Conservation (phyloP, 2,329 filamentous ascomycete genomes). For the Aspergillaceae sp. region DNA sequence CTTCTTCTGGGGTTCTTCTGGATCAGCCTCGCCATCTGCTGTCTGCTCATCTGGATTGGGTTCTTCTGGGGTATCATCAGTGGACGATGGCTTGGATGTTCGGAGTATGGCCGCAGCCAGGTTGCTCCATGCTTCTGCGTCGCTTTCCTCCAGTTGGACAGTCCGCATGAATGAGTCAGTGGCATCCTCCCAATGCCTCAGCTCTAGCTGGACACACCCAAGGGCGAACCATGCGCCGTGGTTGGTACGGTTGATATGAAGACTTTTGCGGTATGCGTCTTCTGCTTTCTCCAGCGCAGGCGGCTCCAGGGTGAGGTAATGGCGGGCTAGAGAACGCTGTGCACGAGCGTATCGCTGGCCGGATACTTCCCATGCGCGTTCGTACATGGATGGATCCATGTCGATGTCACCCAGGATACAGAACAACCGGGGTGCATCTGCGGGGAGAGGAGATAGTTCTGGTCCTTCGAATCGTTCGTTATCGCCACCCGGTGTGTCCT, state of each 20-base stretch:
- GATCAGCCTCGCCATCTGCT: slow-evolving; percentile 18
- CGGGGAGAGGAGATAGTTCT: slow-evolving; percentile 60
- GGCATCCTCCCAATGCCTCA: slow-evolving; percentile 67
- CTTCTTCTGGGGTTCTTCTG: background rate
- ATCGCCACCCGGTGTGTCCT: slow-evolving; percentile 41
- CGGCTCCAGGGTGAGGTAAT: slow-evolving; percentile 56
- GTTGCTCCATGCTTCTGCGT: slow-evolving; percentile 92
- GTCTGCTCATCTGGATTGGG: slow-evolving; percentile 17
- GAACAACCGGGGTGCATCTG: slow-evolving; percentile 78
- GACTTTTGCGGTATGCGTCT: slow-evolving; percentile 68
- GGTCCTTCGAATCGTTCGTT: slow-evolving; percentile 54
- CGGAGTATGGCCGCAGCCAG: slow-evolving; percentile 73
- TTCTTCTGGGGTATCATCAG: slow-evolving; percentile 14
- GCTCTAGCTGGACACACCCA: slow-evolving; percentile 75
- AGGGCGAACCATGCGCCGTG: slow-evolving; percentile 81
- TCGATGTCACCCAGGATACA: slow-evolving; percentile 92
- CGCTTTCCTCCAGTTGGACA: slow-evolving; percentile 76
- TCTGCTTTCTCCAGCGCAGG: slow-evolving; percentile 59
- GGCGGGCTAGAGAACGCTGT: slow-evolving; percentile 75
- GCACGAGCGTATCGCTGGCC: slow-evolving; percentile 73
- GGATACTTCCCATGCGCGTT: slow-evolving; percentile 81
- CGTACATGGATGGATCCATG: slow-evolving; percentile 63
- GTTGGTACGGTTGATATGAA: slow-evolving; percentile 71
- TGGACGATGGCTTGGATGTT: slow-evolving; percentile 21
- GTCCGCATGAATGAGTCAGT: slow-evolving; percentile 74